These are phyloP conservation scores for Tremella mesenterica DNA, from an alignment of 768 basidiomycete genomes.

Conservation along the genomic window DNA sequence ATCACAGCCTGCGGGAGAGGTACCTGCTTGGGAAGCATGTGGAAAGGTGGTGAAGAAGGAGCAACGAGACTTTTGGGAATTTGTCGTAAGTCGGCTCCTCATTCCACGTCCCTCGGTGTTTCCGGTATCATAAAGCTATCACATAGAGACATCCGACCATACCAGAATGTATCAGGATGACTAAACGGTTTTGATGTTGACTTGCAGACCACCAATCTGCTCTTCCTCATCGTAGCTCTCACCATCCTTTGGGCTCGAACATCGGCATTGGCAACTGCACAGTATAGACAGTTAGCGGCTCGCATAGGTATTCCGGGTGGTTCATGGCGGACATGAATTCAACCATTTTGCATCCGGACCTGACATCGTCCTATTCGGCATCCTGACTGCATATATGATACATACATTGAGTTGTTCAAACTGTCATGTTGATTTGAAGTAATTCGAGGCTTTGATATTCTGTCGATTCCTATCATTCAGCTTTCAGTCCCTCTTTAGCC, in stretches of 20 bases:
- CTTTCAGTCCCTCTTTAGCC: neutral
- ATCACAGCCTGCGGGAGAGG: slow-evolving; percentile 43
- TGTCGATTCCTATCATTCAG: slow-evolving; percentile 47
- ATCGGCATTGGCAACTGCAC: slow-evolving; percentile 59
- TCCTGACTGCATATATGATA: no score
- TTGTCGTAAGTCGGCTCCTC: slow-evolving; percentile 55
- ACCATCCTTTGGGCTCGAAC: slow-evolving; percentile 61
- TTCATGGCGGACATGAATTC: slow-evolving; percentile 6
- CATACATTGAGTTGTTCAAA: no score
- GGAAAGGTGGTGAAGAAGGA: slow-evolving; percentile 74
- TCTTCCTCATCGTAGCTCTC: slow-evolving; percentile 61
- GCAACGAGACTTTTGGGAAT: slow-evolving; percentile 81
- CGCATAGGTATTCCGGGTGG: slow-evolving; percentile 59
- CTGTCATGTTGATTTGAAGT: slow-evolving; percentile 53
- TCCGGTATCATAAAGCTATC: neutral
- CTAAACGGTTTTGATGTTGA: slow-evolving; percentile 6
- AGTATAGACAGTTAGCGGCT: slow-evolving; percentile 74
- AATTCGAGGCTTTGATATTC: slow-evolving; percentile 70
- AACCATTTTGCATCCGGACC: neutral
- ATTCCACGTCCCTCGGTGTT: neutral
- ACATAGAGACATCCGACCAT: no score
- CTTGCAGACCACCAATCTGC: slow-evolving; percentile 52
- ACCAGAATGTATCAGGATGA: neutral
- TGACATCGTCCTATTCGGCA: no score
- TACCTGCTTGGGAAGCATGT: slow-evolving; percentile 85